Percentiles rank a stretch among this genome's conserved stretches.
Evolutionary conservation across 208 protist genomes (phyloP).

Genomic region (Crithidia sp.): DNA sequence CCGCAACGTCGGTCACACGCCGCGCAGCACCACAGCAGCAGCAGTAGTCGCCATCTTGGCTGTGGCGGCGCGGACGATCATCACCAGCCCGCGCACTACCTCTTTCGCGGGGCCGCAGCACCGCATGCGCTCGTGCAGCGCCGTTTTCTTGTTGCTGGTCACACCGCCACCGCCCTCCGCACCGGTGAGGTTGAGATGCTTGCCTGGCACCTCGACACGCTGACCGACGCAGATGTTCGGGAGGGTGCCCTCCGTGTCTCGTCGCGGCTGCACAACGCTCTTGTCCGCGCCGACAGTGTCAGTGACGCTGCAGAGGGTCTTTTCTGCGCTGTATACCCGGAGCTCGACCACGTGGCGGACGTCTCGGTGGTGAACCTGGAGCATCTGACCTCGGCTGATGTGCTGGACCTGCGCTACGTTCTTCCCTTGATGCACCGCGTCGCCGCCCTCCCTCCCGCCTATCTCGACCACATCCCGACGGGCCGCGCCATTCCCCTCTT

Average conservation of each 20-base stretch:
- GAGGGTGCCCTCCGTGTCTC: constrained; percentile 63
- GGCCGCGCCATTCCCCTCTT: constrained; percentile 68
- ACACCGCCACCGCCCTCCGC: constrained; percentile 48
- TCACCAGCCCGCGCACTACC: background rate
- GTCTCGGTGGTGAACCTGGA: constrained; percentile 50
- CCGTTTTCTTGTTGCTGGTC: constrained; percentile 71
- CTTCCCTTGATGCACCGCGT: constrained; percentile 84
- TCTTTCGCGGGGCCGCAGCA: constrained; percentile 51
- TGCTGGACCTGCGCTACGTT: constrained; percentile 84
- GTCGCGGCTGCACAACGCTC: constrained; percentile 77
- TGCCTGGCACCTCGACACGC: constrained; percentile 68
- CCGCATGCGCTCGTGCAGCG: constrained; percentile 44
- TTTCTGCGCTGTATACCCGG: constrained; percentile 72
- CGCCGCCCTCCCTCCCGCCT: constrained; percentile 48
- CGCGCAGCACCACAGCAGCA: background rate
- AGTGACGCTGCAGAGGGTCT: constrained; percentile 40
- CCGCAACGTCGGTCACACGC: too few species aligned
- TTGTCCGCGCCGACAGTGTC: constrained; percentile 6
- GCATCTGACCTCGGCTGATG: constrained; percentile 20
- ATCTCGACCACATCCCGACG: constrained; percentile 43
- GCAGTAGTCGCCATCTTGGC: background rate
- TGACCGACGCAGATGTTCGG: constrained; percentile 73
- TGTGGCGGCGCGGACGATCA: too few species aligned
- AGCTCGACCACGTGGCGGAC: constrained; percentile 59
- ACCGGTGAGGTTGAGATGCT: constrained; percentile 86